These are phyloP conservation scores for Rutstroemia sydowiana DNA, from an alignment of 2,329 filamentous ascomycete species.

Conservation along the genomic window DNA sequence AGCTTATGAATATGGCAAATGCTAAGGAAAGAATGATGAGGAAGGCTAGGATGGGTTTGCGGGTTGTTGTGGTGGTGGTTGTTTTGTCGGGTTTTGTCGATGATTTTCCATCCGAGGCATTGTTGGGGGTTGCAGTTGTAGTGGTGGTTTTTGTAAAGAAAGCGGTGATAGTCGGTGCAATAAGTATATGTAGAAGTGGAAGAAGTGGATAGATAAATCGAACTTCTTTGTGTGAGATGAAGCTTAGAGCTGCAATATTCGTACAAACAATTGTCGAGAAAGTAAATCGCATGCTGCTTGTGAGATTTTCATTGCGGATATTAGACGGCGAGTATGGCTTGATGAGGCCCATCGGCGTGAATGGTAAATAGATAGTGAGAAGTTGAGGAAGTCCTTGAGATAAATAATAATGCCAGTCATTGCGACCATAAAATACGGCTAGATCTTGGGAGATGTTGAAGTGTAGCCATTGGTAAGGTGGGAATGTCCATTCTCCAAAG, in stretches of 20 bases:
- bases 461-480: conserved; percentile 76
- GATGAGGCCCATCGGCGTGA: conserved; percentile 53
- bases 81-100: too few relatives aligned
- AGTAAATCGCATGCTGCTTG: conserved; percentile 35
- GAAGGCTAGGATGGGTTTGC: conserved; percentile 47
- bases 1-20: conserved; percentile 66
- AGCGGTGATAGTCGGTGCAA: conserved; percentile 56
- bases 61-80: conserved; percentile 25
- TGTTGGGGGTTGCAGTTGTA: conserved; percentile 10
- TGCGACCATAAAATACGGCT: conserved; percentile 86
- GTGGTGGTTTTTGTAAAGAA: conserved; percentile 39
- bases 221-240: conserved; percentile 92
- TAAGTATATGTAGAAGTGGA: conserved; percentile 75
- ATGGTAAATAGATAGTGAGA: conserved; percentile 75
- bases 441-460: conserved; percentile 87
- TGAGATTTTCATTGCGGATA: background rate
- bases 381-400: conserved; percentile 84
- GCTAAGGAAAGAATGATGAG: conserved; percentile 59
- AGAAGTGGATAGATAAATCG: conserved; percentile 93
- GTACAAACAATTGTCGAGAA: conserved; percentile 47
- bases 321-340: conserved; percentile 17
- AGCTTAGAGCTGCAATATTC: conserved; percentile 56
- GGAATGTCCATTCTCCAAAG: conserved; percentile 82
- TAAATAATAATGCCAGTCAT: conserved; percentile 88
- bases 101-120: conserved; percentile 3